Evolutionary conservation across 805 yeast species (phyloP), one percentile per base, ranked within the genome.

Genomic region (Starmera caribaea): DNA sequence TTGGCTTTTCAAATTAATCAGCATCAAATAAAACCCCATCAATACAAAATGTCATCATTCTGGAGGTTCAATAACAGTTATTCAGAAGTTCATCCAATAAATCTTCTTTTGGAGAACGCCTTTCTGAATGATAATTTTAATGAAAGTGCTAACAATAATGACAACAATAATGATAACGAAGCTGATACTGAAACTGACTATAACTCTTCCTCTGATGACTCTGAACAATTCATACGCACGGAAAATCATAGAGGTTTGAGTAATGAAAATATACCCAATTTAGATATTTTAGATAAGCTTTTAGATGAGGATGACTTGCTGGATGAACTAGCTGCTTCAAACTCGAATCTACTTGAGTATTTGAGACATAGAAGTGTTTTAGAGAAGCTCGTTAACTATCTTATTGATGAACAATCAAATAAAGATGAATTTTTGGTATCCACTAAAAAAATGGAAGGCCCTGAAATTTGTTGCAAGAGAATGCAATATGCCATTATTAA

Each of bases 331-430:
- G 62, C 81, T 45, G 74, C 81, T 16, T 79, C 87, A 15, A 83
- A 83, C 57, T 71, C 80, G 35, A 81, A 82, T 54, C 69, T 92
- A 37, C 68, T 89, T 32, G 92, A 87, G 51, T 80, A 80, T 51
- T 66, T 92, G 40, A 71, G 90, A 45, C 85, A 84, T 53, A 88
- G 92, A 13, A 83, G 79, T 39, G 76, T 86, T 13, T 58, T 90
- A 43, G 71, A 68, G 38, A 75, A 76, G 41, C 69, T 90, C 42
- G 76, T 90, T 27, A 76, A 80, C 32, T 78, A 76, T 50, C 72
- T 88, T 33, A 76, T 77, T 12, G 56, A 59, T 16, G 69, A 64
- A 32, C 55, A 53, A 24, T 53, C 56, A 16, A 49, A 46, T 31
- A 58, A 55, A 32, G 48, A 46, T 26, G 41, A 41, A 12, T n/a